phyloP scores from a whole-genome alignment of 2,329 filamentous ascomycete species.

The Penicillium fuscoglaucum region DNA sequence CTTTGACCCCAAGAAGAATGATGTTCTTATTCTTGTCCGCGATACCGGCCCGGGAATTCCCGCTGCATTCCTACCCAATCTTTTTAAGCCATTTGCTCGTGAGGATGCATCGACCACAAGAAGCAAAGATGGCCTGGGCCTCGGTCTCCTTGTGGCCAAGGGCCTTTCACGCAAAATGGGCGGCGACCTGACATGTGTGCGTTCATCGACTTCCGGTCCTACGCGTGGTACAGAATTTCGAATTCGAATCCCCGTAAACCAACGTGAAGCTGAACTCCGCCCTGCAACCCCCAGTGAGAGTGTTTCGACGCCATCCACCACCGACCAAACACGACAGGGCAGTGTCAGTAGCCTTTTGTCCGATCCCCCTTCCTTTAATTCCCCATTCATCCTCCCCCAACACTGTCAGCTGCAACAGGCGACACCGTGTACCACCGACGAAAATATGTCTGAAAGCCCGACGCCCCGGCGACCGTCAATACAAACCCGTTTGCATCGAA shows the following conservation, averaged over 20 bases:
- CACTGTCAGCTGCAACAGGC: conserved; percentile 33
- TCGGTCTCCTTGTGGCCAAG: conserved; percentile 71
- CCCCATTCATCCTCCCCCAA: conserved; percentile 28
- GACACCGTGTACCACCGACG: conserved; percentile 32
- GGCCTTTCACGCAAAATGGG: conserved; percentile 68
- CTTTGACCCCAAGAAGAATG: conserved; percentile 53
- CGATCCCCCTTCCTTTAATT: conserved; percentile 23
- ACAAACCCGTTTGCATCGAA: conserved; percentile 28
- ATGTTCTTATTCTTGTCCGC: conserved; percentile 61
- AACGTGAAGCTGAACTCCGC: conserved; percentile 47
- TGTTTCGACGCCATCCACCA: conserved; percentile 35
- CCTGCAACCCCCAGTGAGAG: conserved; percentile 51
- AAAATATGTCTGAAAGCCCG: conserved; percentile 26
- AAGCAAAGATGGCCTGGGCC: conserved; percentile 66
- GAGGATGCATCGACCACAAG: conserved; percentile 68
- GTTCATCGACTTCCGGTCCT: conserved; percentile 62
- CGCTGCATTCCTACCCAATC: conserved; percentile 62
- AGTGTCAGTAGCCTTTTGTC: conserved; percentile 26
- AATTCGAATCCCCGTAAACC: conserved; percentile 62
- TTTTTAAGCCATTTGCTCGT: conserved; percentile 70
- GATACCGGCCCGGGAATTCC: conserved; percentile 71
- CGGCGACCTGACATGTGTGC: conserved; percentile 65
- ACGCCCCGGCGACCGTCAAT: conserved; percentile 24
- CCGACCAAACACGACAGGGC: conserved; percentile 24
- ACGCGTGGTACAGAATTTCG: conserved; percentile 67